phyloP scores from a whole-genome alignment of 23 red algal species.

The Pyropia haitanensis region DNA sequence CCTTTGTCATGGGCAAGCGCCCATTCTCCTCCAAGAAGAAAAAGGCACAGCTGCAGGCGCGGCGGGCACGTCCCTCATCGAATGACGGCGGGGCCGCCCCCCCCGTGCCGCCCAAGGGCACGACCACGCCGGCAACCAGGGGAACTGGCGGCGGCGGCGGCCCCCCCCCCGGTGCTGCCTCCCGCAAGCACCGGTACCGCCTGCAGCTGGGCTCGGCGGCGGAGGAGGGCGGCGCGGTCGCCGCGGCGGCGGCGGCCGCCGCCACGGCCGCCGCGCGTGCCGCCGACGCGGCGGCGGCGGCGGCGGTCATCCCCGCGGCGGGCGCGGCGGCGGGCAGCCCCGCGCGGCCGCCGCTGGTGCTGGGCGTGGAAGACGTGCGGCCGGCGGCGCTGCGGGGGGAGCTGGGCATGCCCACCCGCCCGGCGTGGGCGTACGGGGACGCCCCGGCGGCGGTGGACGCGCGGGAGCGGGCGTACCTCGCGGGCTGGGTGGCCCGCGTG shows the following conservation, averaged over 20 bases:
- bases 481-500: conserved; percentile 23
- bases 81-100: background rate
- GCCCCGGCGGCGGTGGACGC: conserved; percentile 20
- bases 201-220: background rate
- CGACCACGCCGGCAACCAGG: background rate
- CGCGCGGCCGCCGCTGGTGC: background rate
- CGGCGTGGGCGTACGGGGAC: conserved; percentile 48
- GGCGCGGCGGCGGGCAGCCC: conserved; percentile 6
- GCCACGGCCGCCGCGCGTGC: conserved; percentile 25
- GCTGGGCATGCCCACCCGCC: conserved; percentile 32
- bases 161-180: background rate
- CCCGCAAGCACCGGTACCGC: background rate
- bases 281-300: conserved; percentile 2
- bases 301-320: conserved; percentile 9
- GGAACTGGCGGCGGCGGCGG: background rate
- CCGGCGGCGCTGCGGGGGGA: conserved; percentile 3
- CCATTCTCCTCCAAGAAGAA: conserved; percentile 54
- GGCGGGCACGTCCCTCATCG: conserved; percentile 3
- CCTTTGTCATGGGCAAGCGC: conserved; percentile 43
- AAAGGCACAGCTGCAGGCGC: conserved; percentile 46
- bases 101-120: background rate
- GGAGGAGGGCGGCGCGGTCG: background rate
- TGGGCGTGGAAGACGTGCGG: conserved; percentile 25
- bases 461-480: conserved; percentile 27
- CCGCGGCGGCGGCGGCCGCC: background rate